Evolutionary conservation across 2,329 filamentous ascomycete genomes (phyloP).

Genomic region (Epichloe gansuensis): DNA sequence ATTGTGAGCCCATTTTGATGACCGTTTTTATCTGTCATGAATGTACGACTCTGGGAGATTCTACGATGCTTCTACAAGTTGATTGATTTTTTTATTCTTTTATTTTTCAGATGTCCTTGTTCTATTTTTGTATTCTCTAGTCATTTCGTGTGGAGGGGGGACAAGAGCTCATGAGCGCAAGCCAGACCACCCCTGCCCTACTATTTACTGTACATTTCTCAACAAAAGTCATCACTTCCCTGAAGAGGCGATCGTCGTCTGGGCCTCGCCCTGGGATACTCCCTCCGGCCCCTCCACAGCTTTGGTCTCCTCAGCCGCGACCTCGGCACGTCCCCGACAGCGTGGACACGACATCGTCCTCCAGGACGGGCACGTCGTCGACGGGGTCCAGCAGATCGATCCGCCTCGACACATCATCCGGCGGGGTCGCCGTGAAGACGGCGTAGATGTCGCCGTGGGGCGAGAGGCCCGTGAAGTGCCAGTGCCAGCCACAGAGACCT

Average conservation of each 20-base stretch:
- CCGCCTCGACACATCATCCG: constrained; percentile 25
- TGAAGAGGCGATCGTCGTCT: constrained; percentile 1
- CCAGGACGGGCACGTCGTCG: constrained; percentile 21
- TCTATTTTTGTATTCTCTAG: no score
- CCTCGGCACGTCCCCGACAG: constrained; percentile 14
- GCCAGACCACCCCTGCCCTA: no score
- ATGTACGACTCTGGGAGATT: no score
- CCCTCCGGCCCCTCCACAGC: constrained; percentile 4
- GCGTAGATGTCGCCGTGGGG: constrained; percentile 49
- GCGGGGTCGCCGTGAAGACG: constrained; percentile 48
- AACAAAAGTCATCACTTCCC: background rate
- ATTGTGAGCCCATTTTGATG: no score
- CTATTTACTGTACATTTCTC: background rate
- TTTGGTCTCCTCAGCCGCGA: constrained; percentile 4
- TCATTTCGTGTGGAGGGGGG: background rate
- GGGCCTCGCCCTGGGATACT: constrained; percentile 6
- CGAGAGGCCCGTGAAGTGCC: constrained; percentile 36
- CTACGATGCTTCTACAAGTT: no score
- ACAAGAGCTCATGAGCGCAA: no score
- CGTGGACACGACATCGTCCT: constrained; percentile 20
- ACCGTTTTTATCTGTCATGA: no score
- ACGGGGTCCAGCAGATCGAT: constrained; percentile 23
- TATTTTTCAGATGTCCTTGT: no score
- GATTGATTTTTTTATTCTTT: no score
- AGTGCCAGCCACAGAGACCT: constrained; percentile 13